Evolutionary conservation across 225 moss, liverwort and hornwort species (phyloP).

Genomic region (Neckera pumila): DNA sequence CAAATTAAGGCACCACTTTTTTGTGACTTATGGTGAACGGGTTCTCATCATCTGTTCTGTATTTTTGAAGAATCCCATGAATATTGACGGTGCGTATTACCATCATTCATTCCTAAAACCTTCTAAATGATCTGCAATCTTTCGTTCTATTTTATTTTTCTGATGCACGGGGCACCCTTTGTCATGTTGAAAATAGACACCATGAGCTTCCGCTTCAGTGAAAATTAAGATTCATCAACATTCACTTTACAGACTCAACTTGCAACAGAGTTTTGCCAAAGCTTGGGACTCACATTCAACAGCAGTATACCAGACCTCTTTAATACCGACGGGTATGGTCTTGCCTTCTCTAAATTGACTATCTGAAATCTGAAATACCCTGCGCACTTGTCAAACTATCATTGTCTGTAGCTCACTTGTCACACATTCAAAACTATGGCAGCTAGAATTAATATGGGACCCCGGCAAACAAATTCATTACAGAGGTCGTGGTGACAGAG

Average conservation of each 20-base stretch:
- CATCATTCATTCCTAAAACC: no score
- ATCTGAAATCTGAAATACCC: not conserved
- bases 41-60: not conserved
- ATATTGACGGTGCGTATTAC: not conserved
- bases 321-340: no score
- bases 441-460: not conserved
- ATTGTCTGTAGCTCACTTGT: not conserved
- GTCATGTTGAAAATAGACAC: not conserved
- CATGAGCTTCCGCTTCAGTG: not conserved
- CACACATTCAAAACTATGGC: not conserved
- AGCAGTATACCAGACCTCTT: no score
- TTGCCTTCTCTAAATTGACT: no score
- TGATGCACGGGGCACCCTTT: not conserved
- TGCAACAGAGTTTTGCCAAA: not conserved
- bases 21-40: not conserved
- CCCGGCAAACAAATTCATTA: no score
- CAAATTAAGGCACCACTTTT: not conserved
- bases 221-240: not conserved
- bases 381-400: no score
- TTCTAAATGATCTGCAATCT: not conserved
- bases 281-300: not conserved
- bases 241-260: not conserved
- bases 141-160: not conserved
- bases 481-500: not conserved
- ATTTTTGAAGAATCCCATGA: not conserved